These are phyloP conservation scores for Trichoderma erinaceum DNA, from an alignment of 495 filamentous ascomycete species.

Conservation along the genomic window DNA sequence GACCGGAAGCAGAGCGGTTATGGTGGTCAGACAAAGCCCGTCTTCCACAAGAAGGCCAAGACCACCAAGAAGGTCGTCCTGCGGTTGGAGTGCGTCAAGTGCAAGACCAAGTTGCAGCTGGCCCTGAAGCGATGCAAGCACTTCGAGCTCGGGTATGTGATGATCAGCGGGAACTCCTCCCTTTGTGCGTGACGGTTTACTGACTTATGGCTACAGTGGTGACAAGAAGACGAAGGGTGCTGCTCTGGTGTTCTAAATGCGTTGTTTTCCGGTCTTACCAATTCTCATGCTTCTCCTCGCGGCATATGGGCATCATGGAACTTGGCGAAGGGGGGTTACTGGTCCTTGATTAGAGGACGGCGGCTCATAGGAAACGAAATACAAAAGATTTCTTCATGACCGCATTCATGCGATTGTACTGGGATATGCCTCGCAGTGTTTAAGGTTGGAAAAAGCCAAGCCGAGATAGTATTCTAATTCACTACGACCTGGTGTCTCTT, in stretches of 20 bases:
- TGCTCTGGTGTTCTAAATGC: conserved; percentile 87
- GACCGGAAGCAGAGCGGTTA: conserved; percentile 99
- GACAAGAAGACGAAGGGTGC: conserved; percentile 99
- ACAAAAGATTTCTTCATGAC: conserved; percentile 8
- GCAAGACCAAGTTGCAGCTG: conserved; percentile 98
- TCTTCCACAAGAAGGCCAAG: conserved; percentile 99
- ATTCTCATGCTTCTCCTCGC: conserved; percentile 15
- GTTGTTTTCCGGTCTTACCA: conserved; percentile 13
- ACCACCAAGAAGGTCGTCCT: conserved; percentile 99
- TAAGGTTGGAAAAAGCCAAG: conserved; percentile 15
- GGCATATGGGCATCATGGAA: conserved; percentile 17
- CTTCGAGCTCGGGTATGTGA: conserved; percentile 93
- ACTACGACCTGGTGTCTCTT: conserved; percentile 11
- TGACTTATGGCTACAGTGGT: conserved; percentile 60
- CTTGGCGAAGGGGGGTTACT: conserved; percentile 17
- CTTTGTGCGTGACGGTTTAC: neutral
- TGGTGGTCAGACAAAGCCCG: conserved; percentile 99
- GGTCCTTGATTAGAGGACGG: conserved; percentile 13
- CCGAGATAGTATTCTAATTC: conserved; percentile 10
- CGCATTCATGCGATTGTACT: neutral
- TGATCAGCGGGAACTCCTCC: conserved; percentile 20
- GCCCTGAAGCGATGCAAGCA: conserved; percentile 99
- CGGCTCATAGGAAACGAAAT: conserved; percentile 19
- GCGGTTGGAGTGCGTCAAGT: conserved; percentile 87
- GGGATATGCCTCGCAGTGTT: conserved; percentile 9